Evolutionary conservation across 2,329 filamentous ascomycete genomes (phyloP).

Genomic region (Venturia nashicola): DNA sequence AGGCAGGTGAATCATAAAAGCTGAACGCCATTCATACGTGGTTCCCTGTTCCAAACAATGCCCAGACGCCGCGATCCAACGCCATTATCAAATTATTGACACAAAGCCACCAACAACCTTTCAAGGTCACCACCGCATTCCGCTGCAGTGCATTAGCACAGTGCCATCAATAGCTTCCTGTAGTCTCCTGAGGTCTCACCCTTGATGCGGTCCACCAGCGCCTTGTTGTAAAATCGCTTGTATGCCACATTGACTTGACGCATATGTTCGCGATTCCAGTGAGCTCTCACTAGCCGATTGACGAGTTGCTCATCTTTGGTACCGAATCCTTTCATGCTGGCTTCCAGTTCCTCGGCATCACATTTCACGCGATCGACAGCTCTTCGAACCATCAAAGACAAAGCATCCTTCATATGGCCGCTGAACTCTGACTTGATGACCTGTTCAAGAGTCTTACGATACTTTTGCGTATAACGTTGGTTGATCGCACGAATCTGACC

Average conservation of each 20-base stretch:
- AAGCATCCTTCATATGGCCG: slow-evolving; percentile 81
- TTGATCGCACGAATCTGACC: slow-evolving; percentile 74
- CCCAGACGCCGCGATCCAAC: neutral
- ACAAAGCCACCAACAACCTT: neutral
- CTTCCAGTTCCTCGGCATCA: slow-evolving; percentile 72
- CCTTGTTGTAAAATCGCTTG: slow-evolving; percentile 54
- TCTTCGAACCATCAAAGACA: slow-evolving; percentile 65
- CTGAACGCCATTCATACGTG: neutral
- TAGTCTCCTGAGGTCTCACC: slow-evolving; percentile 83
- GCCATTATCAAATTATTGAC: neutral
- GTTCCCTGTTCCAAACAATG: neutral
- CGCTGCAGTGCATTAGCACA: slow-evolving; percentile 3
- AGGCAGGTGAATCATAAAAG: neutral
- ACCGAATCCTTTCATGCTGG: slow-evolving; percentile 73
- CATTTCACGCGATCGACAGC: slow-evolving; percentile 73
- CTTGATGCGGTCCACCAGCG: slow-evolving; percentile 57
- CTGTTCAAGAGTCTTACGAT: slow-evolving; percentile 55
- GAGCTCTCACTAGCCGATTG: slow-evolving; percentile 60
- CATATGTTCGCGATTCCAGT: slow-evolving; percentile 71
- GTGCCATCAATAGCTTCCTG: slow-evolving; percentile 25
- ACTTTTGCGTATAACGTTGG: slow-evolving; percentile 61
- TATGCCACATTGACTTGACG: slow-evolving; percentile 70
- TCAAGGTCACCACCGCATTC: neutral
- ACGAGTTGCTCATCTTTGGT: slow-evolving; percentile 78
- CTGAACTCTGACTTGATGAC: slow-evolving; percentile 75